Evolutionary conservation across 768 basidiomycete genomes (phyloP).

Genomic region (Rhizopogon vesiculosus): DNA sequence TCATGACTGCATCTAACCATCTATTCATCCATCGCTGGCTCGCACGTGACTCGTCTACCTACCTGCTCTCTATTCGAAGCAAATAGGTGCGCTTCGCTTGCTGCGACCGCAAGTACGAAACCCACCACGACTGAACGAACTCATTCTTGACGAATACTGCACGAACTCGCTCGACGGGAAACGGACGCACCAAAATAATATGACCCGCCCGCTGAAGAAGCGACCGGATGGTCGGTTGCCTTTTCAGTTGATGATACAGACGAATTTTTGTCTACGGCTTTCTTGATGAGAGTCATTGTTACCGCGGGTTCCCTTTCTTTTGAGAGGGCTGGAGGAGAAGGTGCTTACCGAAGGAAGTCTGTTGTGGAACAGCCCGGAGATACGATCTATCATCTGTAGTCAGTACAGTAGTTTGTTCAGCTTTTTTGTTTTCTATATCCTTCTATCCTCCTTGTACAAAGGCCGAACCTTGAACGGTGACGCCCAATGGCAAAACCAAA

Average conservation of each 20-base stretch:
- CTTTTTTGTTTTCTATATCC: constrained; percentile 18
- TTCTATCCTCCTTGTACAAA: constrained; percentile 13
- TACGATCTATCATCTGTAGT: constrained; percentile 19
- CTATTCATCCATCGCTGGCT: constrained; percentile 16
- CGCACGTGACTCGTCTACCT: constrained; percentile 9
- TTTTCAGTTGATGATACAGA: constrained; percentile 8
- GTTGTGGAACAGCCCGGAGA: constrained; percentile 24
- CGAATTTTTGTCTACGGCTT: constrained; percentile 11
- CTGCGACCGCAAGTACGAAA: constrained; percentile 27
- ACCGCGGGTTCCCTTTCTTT: constrained; percentile 24
- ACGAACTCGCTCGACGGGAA: constrained; percentile 26
- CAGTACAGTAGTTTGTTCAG: constrained; percentile 14
- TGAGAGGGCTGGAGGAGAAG: constrained; percentile 27
- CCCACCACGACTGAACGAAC: constrained; percentile 25
- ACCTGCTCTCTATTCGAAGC: constrained; percentile 9
- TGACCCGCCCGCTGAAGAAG: constrained; percentile 15
- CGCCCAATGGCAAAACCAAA: background rate
- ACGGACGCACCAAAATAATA: constrained; percentile 15
- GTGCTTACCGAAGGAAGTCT: constrained; percentile 15
- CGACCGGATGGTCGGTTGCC: constrained; percentile 8
- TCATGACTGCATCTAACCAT: constrained; percentile 17
- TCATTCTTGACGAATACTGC: constrained; percentile 32
- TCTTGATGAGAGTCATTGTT: constrained; percentile 19
- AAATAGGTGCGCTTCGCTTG: constrained; percentile 20
- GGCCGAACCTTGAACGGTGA: background rate